Evolutionary conservation across 2,329 filamentous ascomycete species (phyloP), one percentile per base, ranked within the genome.

Genomic region (Ophiostoma pallidulum): DNA sequence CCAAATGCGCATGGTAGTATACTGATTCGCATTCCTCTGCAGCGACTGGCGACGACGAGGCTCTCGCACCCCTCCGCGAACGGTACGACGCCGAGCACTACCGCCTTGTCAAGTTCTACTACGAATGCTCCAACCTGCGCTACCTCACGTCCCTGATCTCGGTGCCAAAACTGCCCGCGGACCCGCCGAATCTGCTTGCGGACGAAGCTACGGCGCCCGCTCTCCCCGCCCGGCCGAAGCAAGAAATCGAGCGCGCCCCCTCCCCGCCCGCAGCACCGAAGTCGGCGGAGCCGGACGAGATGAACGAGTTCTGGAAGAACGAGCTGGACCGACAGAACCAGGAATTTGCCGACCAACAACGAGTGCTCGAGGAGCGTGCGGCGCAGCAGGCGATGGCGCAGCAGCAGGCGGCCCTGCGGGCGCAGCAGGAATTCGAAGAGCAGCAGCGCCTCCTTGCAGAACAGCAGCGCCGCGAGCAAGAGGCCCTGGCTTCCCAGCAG

Each of bases 221-320:
- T 12, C 70, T 98, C 45, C 92, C 92, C 0, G 79, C 81, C 20
- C 77, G 92, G 51, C 92, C 72, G 64, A 95, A 75, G 69, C 84
- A 72, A 72, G 89, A 74, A 67, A 86, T 77, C 58, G 84, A 73
- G 70, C 74, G 68, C 63, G 69, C 77, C 47, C 82, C 86, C 2
- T 81, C 83, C 1, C 85, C 88, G 1, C 78, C 84, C 1, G 78
- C 78, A 9, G 72, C 76, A 41, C 75, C 80, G 7, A 82, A 82
- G 57, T 70, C 78, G 0, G 81, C 89, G 4, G 92, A 96, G 58
- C 91, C 91, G 0, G 90, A 92, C 60, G 88, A 94, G 41, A 97
- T 98, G 61, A 87, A 87, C 45, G 92, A 98, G 59, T 98, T 98
- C 65, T 98, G 92, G 92, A 94, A 94, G 68, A 86, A 80, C 57